Conservation (phyloP, 1,284 basidiomycete species). For the Trichosporon asahii region DNA sequence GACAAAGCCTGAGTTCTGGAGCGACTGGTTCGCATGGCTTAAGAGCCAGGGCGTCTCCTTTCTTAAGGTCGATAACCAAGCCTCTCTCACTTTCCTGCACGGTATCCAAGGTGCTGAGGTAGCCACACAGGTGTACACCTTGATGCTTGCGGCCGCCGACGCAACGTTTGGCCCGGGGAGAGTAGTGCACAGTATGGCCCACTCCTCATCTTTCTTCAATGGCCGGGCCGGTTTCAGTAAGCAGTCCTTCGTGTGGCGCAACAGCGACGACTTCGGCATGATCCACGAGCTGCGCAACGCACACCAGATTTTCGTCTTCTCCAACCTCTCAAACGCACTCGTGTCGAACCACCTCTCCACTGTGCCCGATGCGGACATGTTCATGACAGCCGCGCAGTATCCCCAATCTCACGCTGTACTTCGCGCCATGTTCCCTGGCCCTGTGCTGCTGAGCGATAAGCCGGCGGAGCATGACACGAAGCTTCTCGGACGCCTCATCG, state of each 20-base stretch:
- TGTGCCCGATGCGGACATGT: conserved; percentile 44
- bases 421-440: conserved; percentile 34
- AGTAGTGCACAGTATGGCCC: conserved; percentile 42
- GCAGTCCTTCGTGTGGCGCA: conserved; percentile 18
- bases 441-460: conserved; percentile 38
- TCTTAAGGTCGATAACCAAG: conserved; percentile 43
- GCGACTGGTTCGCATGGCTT: conserved; percentile 34
- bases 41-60: conserved; percentile 33
- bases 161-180: conserved; percentile 27
- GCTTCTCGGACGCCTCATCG: conserved; percentile 23
- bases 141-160: conserved; percentile 26
- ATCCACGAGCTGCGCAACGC: conserved; percentile 17
- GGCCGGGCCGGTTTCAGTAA: conserved; percentile 26
- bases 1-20: conserved; percentile 36
- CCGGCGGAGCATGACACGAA: conserved; percentile 22
- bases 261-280: conserved; percentile 40
- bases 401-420: conserved; percentile 37
- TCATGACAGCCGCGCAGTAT: conserved; percentile 27
- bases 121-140: conserved; percentile 27
- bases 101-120: conserved; percentile 14
- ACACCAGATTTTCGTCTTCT: conserved; percentile 33
- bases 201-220: conserved; percentile 33
- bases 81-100: conserved; percentile 19
- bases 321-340: conserved; percentile 32
- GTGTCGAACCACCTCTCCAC: conserved; percentile 33